phyloP scores from a whole-genome alignment of 2,329 filamentous ascomycete genomes.

The Alternaria ventricosa region DNA sequence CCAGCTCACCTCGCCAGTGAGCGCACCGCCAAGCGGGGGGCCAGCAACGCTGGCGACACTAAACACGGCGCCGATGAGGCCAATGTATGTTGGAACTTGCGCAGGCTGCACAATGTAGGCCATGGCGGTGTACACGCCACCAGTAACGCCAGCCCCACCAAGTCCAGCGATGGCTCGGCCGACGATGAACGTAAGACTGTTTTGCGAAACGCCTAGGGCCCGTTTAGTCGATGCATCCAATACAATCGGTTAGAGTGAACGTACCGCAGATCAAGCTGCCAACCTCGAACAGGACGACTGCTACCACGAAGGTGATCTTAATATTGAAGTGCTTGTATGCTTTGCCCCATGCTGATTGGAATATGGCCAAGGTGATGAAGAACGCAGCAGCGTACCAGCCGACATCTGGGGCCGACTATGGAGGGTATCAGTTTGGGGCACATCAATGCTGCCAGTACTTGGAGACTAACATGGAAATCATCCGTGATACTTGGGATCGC shows the following conservation, averaged over 20 bases:
- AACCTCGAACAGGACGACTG: constrained; percentile 59
- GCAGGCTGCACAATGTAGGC: constrained; percentile 50
- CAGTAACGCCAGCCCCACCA: constrained; percentile 46
- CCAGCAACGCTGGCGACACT: constrained; percentile 49
- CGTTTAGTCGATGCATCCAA: too few relatives aligned
- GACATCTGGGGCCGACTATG: constrained; percentile 14
- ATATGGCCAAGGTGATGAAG: background rate
- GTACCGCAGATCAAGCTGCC: constrained; percentile 61
- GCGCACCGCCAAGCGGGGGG: constrained; percentile 52
- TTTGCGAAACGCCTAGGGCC: constrained; percentile 33
- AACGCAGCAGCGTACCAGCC: constrained; percentile 30
- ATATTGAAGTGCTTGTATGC: constrained; percentile 53
- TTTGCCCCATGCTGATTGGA: background rate
- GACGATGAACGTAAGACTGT: constrained; percentile 47
- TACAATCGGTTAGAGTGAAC: too few relatives aligned
- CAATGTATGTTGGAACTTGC: constrained; percentile 49
- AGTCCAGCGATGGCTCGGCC: constrained; percentile 49
- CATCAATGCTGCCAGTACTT: background rate
- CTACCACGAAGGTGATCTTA: constrained; percentile 46
- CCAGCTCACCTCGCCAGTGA: constrained; percentile 48
- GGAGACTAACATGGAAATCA: constrained; percentile 26
- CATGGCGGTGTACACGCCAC: constrained; percentile 51
- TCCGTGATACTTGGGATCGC: constrained; percentile 41
- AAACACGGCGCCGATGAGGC: constrained; percentile 47
- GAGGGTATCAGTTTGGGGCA: too few relatives aligned